phyloP scores from a whole-genome alignment of 805 yeast genomes.

The Kregervanrija delftensis region DNA sequence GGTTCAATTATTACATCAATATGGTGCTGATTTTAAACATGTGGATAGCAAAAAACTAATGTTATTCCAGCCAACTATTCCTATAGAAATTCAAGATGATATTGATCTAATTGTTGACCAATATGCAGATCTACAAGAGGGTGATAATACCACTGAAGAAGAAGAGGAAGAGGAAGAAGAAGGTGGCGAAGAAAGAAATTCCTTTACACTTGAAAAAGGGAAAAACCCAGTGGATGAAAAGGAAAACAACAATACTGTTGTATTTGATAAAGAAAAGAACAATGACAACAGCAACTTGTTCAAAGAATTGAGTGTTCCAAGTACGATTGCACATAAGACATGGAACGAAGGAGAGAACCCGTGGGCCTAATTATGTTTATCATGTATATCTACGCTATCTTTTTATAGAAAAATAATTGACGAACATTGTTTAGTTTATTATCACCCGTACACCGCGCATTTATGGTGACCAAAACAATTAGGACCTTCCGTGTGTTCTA shows the following conservation, averaged over 20 bases:
- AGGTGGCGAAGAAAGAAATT: constrained; percentile 1
- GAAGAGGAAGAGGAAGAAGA: constrained; percentile 22
- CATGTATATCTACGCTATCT: no score
- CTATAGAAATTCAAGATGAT: constrained; percentile 61
- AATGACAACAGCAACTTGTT: constrained; percentile 32
- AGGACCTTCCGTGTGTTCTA: no score
- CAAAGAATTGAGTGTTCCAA: constrained; percentile 42
- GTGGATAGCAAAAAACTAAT: constrained; percentile 44
- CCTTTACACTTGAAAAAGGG: neutral
- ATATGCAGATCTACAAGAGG: constrained; percentile 11
- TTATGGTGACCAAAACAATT: no score
- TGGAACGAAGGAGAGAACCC: constrained; percentile 60
- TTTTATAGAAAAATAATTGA: no score
- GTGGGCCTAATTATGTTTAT: constrained; percentile 35
- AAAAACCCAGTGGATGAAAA: constrained; percentile 12
- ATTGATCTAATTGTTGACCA: constrained; percentile 61
- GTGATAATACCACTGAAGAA: constrained; percentile 15
- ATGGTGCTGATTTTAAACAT: constrained; percentile 74
- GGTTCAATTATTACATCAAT: constrained; percentile 62
- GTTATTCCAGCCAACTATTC: constrained; percentile 65
- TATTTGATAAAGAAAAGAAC: constrained; percentile 10
- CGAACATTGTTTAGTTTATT: no score
- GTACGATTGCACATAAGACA: constrained; percentile 41
- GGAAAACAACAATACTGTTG: constrained; percentile 1
- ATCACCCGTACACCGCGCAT: no score